These are phyloP conservation scores for Diplodia sapinea DNA, from an alignment of 2,329 filamentous ascomycete genomes.

Conservation along the genomic window DNA sequence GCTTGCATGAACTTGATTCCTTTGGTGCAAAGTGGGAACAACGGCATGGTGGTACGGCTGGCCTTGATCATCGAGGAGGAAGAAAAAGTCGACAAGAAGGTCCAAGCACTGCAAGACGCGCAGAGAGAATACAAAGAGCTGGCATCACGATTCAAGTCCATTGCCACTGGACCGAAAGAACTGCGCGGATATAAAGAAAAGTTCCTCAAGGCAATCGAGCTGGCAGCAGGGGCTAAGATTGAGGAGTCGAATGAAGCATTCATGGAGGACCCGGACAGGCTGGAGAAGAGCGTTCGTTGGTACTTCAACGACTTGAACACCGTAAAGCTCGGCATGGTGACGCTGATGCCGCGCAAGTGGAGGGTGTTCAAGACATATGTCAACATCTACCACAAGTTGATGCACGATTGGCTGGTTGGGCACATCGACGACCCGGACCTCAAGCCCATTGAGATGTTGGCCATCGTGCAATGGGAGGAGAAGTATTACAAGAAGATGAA, in stretches of 20 bases:
- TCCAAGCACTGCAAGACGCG: conserved; percentile 89
- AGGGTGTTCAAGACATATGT: conserved; percentile 90
- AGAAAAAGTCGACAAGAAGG: conserved; percentile 93
- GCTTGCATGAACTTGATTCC: conserved; percentile 90
- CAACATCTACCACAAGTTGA: conserved; percentile 87
- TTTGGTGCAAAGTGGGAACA: conserved; percentile 83
- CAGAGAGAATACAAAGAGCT: conserved; percentile 96
- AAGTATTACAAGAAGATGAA: conserved; percentile 97
- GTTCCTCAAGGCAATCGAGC: conserved; percentile 79
- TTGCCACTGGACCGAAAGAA: conserved; percentile 90
- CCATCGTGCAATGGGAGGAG: conserved; percentile 92
- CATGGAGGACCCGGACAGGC: conserved; percentile 76
- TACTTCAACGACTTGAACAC: conserved; percentile 98
- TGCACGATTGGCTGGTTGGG: conserved; percentile 89
- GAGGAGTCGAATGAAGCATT: conserved; percentile 75
- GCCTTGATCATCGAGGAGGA: conserved; percentile 93
- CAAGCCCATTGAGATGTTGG: conserved; percentile 85
- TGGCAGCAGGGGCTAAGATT: conserved; percentile 76
- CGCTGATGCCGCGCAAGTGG: conserved; percentile 95
- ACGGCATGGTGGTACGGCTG: conserved; percentile 85
- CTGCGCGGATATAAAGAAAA: conserved; percentile 97
- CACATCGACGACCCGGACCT: conserved; percentile 84
- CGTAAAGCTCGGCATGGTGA: conserved; percentile 89
- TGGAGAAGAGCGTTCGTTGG: conserved; percentile 92
- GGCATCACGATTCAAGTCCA: conserved; percentile 89